These are phyloP conservation scores for Cinnamomum micranthum DNA, from an alignment of 164 flowering plant species.

Conservation along the genomic window DNA sequence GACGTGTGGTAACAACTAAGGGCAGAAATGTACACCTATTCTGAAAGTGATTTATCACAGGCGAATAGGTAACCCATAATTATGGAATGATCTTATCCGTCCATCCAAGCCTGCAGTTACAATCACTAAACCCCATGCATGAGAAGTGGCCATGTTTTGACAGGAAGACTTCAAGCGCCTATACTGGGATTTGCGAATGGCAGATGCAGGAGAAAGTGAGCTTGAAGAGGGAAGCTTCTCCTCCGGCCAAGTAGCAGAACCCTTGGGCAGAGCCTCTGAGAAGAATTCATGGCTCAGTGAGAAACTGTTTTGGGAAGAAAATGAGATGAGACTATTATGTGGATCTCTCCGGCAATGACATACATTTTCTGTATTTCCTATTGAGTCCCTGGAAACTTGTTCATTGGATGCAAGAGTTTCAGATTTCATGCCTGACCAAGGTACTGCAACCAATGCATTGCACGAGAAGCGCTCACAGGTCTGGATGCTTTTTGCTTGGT, in stretches of 20 bases:
- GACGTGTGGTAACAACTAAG: not conserved
- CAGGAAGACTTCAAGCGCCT: conserved; percentile 56
- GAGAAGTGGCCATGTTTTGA: conserved; percentile 32
- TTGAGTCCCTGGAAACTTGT: conserved; percentile 1
- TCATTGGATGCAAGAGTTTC: conserved; percentile 11
- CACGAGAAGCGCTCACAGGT: conserved; percentile 66
- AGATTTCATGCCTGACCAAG: conserved; percentile 62
- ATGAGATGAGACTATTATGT: conserved; percentile 18
- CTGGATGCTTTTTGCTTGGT: conserved; percentile 34
- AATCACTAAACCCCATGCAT: conserved; percentile 71
- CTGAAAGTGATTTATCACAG: conserved; percentile 16
- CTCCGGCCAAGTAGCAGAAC: conserved; percentile 84
- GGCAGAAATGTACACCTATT: no score
- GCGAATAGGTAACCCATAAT: conserved; percentile 72
- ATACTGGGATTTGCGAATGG: conserved; percentile 38
- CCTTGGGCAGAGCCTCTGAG: conserved; percentile 47
- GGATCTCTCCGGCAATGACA: conserved; percentile 18
- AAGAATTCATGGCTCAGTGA: conserved; percentile 45
- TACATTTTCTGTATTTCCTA: conserved; percentile 9
- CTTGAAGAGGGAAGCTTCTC: conserved; percentile 49
- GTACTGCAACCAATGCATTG: conserved; percentile 60
- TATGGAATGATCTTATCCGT: conserved; percentile 59
- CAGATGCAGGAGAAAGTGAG: conserved; percentile 18
- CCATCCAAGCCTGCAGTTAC: conserved; percentile 91
- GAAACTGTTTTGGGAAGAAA: conserved; percentile 39